Percentiles rank a stretch among this genome's conserved stretches.
Evolutionary conservation across 371 early-diverging fungal genomes (phyloP).

Genomic region (Apophysomyces ossiformis): DNA sequence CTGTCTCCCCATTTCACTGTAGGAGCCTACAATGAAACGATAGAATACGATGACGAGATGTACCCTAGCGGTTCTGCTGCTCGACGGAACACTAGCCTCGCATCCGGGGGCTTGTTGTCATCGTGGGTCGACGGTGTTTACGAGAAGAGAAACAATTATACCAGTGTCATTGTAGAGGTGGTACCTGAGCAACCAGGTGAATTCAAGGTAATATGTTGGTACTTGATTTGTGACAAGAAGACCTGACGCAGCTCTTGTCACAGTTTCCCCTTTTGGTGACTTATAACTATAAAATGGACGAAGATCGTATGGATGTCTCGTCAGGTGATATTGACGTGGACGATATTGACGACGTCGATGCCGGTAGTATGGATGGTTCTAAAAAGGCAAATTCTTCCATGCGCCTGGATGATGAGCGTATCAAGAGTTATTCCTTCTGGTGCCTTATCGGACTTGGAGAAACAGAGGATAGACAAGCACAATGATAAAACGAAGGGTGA

Average conservation of each 20-base stretch:
- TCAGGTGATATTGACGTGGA: slow-evolving; percentile 53
- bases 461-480: slow-evolving; percentile 1
- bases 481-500: not conserved
- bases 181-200: slow-evolving; percentile 54
- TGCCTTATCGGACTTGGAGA: slow-evolving; percentile 65
- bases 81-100: slow-evolving; percentile 4
- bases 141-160: slow-evolving; percentile 63
- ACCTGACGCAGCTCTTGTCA: not conserved
- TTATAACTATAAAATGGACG: slow-evolving; percentile 61
- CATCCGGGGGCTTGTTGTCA: slow-evolving; percentile 20
- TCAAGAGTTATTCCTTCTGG: slow-evolving; percentile 66
- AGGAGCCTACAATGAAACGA: slow-evolving; percentile 80
- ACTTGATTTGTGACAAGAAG: not conserved
- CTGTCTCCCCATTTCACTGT: slow-evolving; percentile 75
- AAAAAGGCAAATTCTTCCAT: slow-evolving; percentile 35
- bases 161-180: slow-evolving; percentile 64
- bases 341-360: slow-evolving; percentile 38
- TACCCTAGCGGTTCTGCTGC: slow-evolving; percentile 33
- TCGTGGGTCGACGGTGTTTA: slow-evolving; percentile 56
- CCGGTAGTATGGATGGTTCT: slow-evolving; percentile 32
- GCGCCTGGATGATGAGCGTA: slow-evolving; percentile 45
- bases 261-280: slow-evolving; percentile 73
- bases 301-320: slow-evolving; percentile 53
- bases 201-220: slow-evolving; percentile 46
- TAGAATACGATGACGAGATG: slow-evolving; percentile 80